Conservation (phyloP, 2,329 filamentous ascomycete species). For the Trichoderma asperellum region DNA sequence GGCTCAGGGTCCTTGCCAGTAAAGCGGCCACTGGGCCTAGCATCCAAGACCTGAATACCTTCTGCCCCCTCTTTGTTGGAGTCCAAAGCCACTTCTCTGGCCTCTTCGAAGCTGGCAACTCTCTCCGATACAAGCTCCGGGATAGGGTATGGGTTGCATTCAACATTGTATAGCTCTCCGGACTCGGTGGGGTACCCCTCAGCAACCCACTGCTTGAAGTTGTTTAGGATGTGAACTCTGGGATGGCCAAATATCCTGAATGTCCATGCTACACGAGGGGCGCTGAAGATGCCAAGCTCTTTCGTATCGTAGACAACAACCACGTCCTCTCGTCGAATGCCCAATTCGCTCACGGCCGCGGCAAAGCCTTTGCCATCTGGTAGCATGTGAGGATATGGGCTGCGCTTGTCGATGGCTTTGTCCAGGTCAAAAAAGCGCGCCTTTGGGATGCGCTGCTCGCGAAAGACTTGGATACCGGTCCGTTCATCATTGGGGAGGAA, state of each 20-base stretch:
- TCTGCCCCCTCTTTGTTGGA: constrained; percentile 81
- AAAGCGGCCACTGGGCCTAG: constrained; percentile 78
- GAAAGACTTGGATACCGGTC: constrained; percentile 79
- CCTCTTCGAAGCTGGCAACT: constrained; percentile 80
- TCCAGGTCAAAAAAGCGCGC: constrained; percentile 97
- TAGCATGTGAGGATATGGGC: constrained; percentile 95
- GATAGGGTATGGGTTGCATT: constrained; percentile 67
- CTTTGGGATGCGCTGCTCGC: constrained; percentile 80
- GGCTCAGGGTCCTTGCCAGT: constrained; percentile 84
- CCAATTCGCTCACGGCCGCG: constrained; percentile 83
- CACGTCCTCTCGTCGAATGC: constrained; percentile 83
- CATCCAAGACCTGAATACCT: constrained; percentile 87
- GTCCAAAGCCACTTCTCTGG: constrained; percentile 76
- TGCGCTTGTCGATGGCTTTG: constrained; percentile 82
- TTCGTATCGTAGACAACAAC: constrained; percentile 93
- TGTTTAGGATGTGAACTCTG: constrained; percentile 89
- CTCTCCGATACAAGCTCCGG: constrained; percentile 63
- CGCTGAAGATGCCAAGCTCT: constrained; percentile 91
- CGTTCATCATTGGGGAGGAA: constrained; percentile 92
- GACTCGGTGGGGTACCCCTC: constrained; percentile 80
- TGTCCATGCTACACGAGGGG: constrained; percentile 93
- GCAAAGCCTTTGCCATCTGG: constrained; percentile 81
- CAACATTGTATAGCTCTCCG: constrained; percentile 71
- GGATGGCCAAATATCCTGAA: constrained; percentile 86
- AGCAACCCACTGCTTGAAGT: constrained; percentile 92